A percentile compares a stretch with the other conserved stretches of the same genome.
These are phyloP conservation scores for Lasiosphaeriaceae sp. DNA, from an alignment of 495 filamentous ascomycete genomes.

Conservation along the genomic window DNA sequence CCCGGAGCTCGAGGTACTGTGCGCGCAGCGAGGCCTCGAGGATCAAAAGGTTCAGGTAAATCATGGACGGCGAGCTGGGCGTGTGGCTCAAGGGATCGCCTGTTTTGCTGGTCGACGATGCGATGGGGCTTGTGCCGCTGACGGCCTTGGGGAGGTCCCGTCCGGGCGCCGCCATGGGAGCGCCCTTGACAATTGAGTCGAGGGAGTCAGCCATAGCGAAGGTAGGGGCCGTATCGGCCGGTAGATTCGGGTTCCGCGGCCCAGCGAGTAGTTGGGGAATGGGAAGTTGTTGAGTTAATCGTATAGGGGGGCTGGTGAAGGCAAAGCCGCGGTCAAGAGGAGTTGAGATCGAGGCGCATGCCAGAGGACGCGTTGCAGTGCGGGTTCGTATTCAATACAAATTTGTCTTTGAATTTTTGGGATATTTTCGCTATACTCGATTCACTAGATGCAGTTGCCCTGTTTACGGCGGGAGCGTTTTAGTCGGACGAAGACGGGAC, in stretches of 20 bases:
- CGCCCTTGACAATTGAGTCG: conserved; percentile 87
- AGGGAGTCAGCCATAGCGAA: conserved; percentile 54
- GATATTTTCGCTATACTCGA: too few relatives aligned
- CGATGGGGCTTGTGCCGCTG: conserved; percentile 37
- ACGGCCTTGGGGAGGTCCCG: conserved; percentile 23
- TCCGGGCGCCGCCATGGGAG: conserved; percentile 43
- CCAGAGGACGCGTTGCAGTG: too few relatives aligned
- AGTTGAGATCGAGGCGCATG: too few relatives aligned
- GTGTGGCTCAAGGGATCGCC: conserved; percentile 73
- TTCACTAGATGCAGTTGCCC: too few relatives aligned
- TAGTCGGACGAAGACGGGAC: too few relatives aligned
- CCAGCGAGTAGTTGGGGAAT: not conserved
- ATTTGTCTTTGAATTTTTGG: too few relatives aligned
- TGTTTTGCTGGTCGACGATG: conserved; percentile 41
- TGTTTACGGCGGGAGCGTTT: too few relatives aligned
- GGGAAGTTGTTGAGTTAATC: too few relatives aligned
- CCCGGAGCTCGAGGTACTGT: conserved; percentile 85
- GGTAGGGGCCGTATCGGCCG: not conserved
- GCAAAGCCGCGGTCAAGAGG: too few relatives aligned
- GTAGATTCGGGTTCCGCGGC: conserved; percentile 1
- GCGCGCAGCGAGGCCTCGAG: conserved; percentile 90
- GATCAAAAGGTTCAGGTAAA: conserved; percentile 96
- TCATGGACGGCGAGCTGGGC: conserved; percentile 88
- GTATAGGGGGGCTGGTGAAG: too few relatives aligned
- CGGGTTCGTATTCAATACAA: too few relatives aligned